Percentiles rank a stretch among this genome's conserved stretches.
phyloP scores from a whole-genome alignment of 495 filamentous ascomycete genomes.

The Podospora tetraspora region DNA sequence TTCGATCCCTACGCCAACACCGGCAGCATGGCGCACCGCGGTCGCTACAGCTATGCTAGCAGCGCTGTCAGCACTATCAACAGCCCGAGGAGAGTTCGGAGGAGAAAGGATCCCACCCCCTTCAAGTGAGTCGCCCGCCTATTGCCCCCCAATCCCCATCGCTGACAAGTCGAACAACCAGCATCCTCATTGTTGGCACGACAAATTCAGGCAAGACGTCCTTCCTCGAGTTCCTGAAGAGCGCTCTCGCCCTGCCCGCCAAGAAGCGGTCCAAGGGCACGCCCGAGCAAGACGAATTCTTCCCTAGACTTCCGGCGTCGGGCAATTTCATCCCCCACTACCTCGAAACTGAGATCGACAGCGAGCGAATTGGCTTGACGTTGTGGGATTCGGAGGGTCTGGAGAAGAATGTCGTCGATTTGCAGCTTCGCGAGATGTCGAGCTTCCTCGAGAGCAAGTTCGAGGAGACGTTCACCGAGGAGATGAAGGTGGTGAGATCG shows the following conservation, averaged over 20 bases:
- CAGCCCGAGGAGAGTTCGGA: conserved; percentile 83
- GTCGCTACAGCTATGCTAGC: conserved; percentile 94
- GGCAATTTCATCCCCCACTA: conserved; percentile 77
- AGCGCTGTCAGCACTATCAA: conserved; percentile 88
- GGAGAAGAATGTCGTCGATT: conserved; percentile 87
- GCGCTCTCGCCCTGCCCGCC: conserved; percentile 68
- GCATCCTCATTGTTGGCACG: conserved; percentile 85
- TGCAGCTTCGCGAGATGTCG: conserved; percentile 86
- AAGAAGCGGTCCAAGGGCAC: conserved; percentile 61
- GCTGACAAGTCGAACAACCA: conserved; percentile 33
- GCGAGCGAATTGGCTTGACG: conserved; percentile 86
- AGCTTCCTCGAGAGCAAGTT: conserved; percentile 96
- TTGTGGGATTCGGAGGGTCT: conserved; percentile 94
- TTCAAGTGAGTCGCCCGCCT: conserved; percentile 73
- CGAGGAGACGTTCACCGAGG: conserved; percentile 93
- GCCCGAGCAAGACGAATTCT: conserved; percentile 48
- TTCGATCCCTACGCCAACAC: conserved; percentile 73
- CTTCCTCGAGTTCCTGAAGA: conserved; percentile 92
- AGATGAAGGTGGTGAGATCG: conserved; percentile 93
- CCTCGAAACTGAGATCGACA: conserved; percentile 90
- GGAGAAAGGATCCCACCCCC: conserved; percentile 93
- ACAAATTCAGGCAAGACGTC: conserved; percentile 90
- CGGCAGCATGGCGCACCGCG: conserved; percentile 95
- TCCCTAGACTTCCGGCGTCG: conserved; percentile 42
- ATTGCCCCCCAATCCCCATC: neutral